phyloP scores from a whole-genome alignment of 768 basidiomycete species.

The Wakefieldia striispora region DNA sequence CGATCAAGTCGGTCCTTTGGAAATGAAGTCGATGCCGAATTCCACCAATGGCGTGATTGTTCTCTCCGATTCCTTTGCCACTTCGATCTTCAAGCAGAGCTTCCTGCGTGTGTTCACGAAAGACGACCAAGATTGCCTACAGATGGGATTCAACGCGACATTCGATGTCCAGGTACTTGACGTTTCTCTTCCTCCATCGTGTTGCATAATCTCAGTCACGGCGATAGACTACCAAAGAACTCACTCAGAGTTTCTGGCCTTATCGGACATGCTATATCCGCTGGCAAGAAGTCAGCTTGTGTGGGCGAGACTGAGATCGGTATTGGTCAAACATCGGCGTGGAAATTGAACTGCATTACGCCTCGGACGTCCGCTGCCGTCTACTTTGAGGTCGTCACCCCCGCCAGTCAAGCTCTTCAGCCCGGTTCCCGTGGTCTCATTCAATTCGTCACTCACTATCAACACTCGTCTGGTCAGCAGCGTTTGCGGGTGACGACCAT shows the following conservation, averaged over 20 bases:
- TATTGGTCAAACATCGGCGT: constrained; percentile 96
- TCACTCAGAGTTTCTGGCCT: constrained; percentile 95
- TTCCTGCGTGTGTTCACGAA: constrained; percentile 92
- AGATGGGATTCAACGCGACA: constrained; percentile 99
- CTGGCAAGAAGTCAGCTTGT: constrained; percentile 93
- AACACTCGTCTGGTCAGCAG: constrained; percentile 94
- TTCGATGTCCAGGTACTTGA: constrained; percentile 88
- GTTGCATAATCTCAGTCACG: constrained; percentile 1
- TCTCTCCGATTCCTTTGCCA: constrained; percentile 94
- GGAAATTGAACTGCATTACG: constrained; percentile 92
- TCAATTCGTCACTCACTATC: constrained; percentile 98
- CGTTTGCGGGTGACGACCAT: constrained; percentile 97
- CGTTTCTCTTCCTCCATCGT: neutral
- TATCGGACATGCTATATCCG: constrained; percentile 96
- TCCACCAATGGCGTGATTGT: constrained; percentile 97
- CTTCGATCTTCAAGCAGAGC: constrained; percentile 98
- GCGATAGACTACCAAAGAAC: constrained; percentile 90
- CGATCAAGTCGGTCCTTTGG: constrained; percentile 94
- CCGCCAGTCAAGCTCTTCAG: constrained; percentile 88
- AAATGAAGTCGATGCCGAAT: constrained; percentile 96
- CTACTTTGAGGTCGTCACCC: constrained; percentile 98
- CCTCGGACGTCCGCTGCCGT: constrained; percentile 87
- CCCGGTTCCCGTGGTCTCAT: constrained; percentile 91
- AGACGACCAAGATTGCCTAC: constrained; percentile 86
- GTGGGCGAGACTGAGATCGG: constrained; percentile 99